phyloP scores from a whole-genome alignment of 805 yeast genomes.

The Tetrapisispora phaffii region DNA sequence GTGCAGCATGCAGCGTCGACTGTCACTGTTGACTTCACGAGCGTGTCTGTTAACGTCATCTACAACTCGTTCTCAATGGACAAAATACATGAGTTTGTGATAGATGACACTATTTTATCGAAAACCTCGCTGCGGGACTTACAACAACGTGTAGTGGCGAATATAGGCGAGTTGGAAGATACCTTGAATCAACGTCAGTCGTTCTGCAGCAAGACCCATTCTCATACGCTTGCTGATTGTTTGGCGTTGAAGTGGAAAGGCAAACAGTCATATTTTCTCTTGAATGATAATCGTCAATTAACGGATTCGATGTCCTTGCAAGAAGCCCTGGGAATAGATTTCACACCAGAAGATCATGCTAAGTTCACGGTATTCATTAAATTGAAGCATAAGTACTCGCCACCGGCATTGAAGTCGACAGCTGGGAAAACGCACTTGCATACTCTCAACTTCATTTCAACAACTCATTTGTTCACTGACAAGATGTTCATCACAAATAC shows the following conservation, averaged over 20 bases:
- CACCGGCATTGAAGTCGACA: too few species aligned
- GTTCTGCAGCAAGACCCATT: slow-evolving; percentile 10
- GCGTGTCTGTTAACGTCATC: slow-evolving; percentile 12
- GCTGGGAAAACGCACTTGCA: too few species aligned
- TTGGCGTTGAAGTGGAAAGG: slow-evolving; percentile 20
- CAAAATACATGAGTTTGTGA: slow-evolving; percentile 4
- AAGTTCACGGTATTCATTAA: slow-evolving; percentile 25
- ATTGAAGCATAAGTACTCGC: slow-evolving; percentile 16
- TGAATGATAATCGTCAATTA: slow-evolving; percentile 11
- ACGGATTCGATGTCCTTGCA: slow-evolving; percentile 18
- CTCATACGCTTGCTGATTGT: slow-evolving; percentile 13
- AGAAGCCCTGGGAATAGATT: slow-evolving; percentile 28
- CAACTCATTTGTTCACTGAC: slow-evolving; percentile 15
- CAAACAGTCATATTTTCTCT: slow-evolving; percentile 6
- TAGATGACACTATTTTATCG: slow-evolving; percentile 5
- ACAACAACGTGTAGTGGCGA: slow-evolving; percentile 10
- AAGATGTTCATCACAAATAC: slow-evolving; percentile 14
- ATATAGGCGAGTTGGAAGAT: slow-evolving; percentile 14
- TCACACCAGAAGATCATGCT: slow-evolving; percentile 25
- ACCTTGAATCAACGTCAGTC: slow-evolving; percentile 4
- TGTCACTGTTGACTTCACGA: slow-evolving; percentile 6
- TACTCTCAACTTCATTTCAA: slow-evolving; percentile 23
- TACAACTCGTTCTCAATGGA: slow-evolving; percentile 19
- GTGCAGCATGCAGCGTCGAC: slow-evolving; percentile 10
- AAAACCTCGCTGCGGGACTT: slow-evolving; percentile 12